Conservation (phyloP, 192 early-diverging fungal genomes). For the Gigaspora rosea region DNA sequence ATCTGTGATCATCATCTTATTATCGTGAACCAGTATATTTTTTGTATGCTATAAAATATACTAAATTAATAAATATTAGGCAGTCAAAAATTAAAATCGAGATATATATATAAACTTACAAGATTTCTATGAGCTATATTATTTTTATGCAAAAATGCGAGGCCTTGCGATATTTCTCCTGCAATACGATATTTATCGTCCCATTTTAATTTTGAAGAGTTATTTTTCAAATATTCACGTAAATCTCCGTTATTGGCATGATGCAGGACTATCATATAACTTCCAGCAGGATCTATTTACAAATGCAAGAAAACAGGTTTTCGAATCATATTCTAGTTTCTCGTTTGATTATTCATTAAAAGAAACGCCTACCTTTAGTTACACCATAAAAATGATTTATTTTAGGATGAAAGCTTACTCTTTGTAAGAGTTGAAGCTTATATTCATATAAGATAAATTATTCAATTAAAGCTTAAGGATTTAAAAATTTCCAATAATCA, state of each 20-base stretch:
- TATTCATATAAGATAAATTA: no score
- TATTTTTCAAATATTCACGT: conserved; percentile 38
- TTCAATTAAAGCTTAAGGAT: no score
- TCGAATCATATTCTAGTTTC: no score
- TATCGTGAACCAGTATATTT: not conserved
- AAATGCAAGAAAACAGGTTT: no score
- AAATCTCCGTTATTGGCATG: conserved; percentile 38
- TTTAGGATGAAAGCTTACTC: no score
- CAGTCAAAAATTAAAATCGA: not conserved
- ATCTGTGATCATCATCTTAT: not conserved
- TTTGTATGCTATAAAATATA: not conserved
- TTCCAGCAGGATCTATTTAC: not conserved
- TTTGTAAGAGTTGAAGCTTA: no score
- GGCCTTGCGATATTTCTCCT: conserved; percentile 32
- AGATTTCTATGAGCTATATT: no score
- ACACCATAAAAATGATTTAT: no score
- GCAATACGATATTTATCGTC: conserved; percentile 39
- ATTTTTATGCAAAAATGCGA: no score
- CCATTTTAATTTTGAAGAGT: conserved; percentile 40
- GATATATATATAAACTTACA: not conserved
- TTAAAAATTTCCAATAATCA: not conserved
- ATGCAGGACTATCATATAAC: conserved; percentile 1
- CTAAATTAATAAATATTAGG: not conserved
- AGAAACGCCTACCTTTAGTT: no score
- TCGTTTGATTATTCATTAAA: no score